These are phyloP conservation scores for Pelargonium nanum DNA, from an alignment of 345 rosid species.

Conservation along the genomic window DNA sequence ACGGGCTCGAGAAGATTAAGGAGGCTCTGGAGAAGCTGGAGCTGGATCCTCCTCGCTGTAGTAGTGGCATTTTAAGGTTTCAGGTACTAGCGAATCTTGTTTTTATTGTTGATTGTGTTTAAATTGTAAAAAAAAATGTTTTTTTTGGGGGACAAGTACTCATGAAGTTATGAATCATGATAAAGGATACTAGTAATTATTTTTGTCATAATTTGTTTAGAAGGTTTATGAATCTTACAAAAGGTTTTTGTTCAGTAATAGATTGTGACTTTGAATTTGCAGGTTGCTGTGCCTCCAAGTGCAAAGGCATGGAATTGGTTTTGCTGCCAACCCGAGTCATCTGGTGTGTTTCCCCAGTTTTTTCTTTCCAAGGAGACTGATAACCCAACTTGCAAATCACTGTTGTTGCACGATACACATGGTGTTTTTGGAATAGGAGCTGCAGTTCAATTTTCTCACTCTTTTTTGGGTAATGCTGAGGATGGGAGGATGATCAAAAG, in stretches of 20 bases:
- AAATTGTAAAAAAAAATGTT: not conserved
- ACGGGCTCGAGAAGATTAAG: constrained; percentile 45
- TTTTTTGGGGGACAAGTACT: not conserved
- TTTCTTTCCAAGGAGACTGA: constrained; percentile 55
- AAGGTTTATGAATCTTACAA: not conserved
- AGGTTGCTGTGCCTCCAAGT: constrained; percentile 85
- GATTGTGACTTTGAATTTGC: constrained; percentile 11
- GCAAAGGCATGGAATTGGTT: constrained; percentile 85
- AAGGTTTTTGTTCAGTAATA: not conserved
- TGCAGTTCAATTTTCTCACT: constrained; percentile 48
- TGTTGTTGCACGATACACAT: constrained; percentile 40
- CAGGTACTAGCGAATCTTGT: constrained; percentile 31
- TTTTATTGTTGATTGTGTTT: not conserved
- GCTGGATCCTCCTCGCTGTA: constrained; percentile 47
- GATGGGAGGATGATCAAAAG: constrained; percentile 29
- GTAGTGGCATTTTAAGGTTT: constrained; percentile 53
- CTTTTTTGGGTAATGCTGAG: constrained; percentile 22
- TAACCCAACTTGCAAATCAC: constrained; percentile 37
- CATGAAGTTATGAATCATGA: too few relatives aligned
- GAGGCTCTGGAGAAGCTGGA: constrained; percentile 51
- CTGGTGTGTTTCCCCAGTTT: constrained; percentile 59
- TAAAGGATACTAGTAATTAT: too few relatives aligned
- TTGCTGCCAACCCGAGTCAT: constrained; percentile 50
- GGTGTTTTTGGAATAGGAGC: constrained; percentile 77
- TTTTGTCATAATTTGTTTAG: too few relatives aligned